phyloP scores from a whole-genome alignment of 495 filamentous ascomycete species.

The Haplographium delicatum region DNA sequence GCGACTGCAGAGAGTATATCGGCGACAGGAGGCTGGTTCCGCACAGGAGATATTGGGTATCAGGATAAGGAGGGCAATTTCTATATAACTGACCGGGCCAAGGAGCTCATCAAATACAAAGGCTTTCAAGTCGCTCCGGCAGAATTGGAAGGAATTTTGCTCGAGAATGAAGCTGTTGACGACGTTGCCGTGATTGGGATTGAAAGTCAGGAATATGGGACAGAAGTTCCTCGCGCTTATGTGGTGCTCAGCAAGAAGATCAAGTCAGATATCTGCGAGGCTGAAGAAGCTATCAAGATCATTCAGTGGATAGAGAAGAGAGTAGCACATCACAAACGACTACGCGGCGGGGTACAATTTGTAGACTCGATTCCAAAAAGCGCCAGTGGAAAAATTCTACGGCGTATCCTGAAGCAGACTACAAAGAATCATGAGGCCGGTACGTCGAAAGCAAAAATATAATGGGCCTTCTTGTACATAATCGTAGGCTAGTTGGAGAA shows the following conservation, averaged over 20 bases:
- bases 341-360: slow-evolving; percentile 76
- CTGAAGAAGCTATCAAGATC: slow-evolving; percentile 34
- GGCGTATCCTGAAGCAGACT: background rate
- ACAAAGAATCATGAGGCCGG: background rate
- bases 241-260: slow-evolving; percentile 41
- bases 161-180: slow-evolving; percentile 60
- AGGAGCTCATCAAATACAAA: slow-evolving; percentile 64
- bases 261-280: background rate
- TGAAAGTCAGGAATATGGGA: slow-evolving; percentile 50
- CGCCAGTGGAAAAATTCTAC: background rate
- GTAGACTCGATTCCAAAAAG: slow-evolving; percentile 79
- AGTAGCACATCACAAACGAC: slow-evolving; percentile 58
- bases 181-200: slow-evolving; percentile 65
- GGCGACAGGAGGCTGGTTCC: slow-evolving; percentile 59
- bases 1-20: slow-evolving; percentile 47
- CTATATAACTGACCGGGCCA: slow-evolving; percentile 58
- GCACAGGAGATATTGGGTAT: slow-evolving; percentile 60
- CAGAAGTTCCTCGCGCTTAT: slow-evolving; percentile 75
- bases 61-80: slow-evolving; percentile 51
- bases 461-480: no score
- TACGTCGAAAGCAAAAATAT: no score
- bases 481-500: no score
- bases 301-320: slow-evolving; percentile 50
- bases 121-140: slow-evolving; percentile 71
- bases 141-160: slow-evolving; percentile 66